Conservation (phyloP, 2,329 filamentous ascomycete genomes). For the Colletotrichum agaves region DNA sequence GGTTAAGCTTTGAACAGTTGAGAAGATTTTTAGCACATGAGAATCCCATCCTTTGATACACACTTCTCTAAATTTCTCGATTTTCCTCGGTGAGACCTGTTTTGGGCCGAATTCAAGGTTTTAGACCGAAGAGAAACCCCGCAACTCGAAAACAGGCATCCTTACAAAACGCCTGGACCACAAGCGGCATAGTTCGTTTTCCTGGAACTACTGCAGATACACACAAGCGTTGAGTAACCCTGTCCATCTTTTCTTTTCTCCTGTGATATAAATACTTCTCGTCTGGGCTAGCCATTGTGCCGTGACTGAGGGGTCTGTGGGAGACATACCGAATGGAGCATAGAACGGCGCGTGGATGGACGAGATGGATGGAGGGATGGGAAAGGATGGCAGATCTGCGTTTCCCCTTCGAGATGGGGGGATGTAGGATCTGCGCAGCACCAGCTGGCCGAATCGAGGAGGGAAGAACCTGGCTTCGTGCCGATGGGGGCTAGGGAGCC, state of each 20-base stretch:
- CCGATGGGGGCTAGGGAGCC: not conserved
- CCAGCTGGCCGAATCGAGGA: too few relatives aligned
- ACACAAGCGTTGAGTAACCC: not conserved
- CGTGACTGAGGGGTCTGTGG: constrained; percentile 11
- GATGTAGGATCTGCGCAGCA: too few relatives aligned
- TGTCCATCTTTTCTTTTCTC: not conserved
- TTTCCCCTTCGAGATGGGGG: not conserved
- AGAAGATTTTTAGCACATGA: not conserved
- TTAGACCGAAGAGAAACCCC: too few relatives aligned
- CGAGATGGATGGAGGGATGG: not conserved
- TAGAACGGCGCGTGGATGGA: not conserved
- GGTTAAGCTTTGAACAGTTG: not conserved
- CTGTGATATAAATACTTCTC: not conserved
- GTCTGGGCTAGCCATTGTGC: not conserved
- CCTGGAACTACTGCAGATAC: too few relatives aligned
- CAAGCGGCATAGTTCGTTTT: not conserved
- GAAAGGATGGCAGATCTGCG: constrained; percentile 10
- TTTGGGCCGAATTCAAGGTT: too few relatives aligned
- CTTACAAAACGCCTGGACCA: not conserved
- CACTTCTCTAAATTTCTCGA: constrained; percentile 1
- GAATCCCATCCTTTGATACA: constrained; percentile 7
- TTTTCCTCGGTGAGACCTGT: not conserved
- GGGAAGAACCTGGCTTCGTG: not conserved
- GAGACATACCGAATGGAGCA: not conserved
- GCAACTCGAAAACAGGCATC: too few relatives aligned